Evolutionary conservation across 2,329 filamentous ascomycete genomes (phyloP).

Genomic region (Colletotrichum salicis): DNA sequence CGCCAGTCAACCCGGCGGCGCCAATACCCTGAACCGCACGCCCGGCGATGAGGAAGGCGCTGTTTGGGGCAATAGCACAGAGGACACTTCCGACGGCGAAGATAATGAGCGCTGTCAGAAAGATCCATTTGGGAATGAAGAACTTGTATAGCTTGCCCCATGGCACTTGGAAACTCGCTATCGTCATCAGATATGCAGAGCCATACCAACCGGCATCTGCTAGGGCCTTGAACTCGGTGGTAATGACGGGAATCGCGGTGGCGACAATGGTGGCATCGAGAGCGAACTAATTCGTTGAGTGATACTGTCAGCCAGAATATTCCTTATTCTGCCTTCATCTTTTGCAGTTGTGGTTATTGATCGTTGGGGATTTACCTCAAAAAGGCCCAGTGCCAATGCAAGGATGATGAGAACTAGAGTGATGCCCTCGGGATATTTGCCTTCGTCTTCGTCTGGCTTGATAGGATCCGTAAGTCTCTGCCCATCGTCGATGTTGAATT

Average conservation of each 20-base stretch:
- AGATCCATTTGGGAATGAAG: constrained; percentile 59
- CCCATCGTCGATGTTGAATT: neutral
- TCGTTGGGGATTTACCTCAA: neutral
- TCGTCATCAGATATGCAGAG: constrained; percentile 1
- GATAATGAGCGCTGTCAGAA: constrained; percentile 43
- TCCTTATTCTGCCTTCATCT: neutral
- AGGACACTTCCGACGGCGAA: constrained; percentile 58
- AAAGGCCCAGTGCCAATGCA: neutral
- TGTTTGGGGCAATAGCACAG: constrained; percentile 53
- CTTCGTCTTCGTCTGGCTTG: neutral
- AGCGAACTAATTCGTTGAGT: neutral
- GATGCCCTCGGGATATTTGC: neutral
- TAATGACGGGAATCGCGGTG: constrained; percentile 34
- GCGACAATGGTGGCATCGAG: constrained; percentile 40
- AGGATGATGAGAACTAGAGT: neutral
- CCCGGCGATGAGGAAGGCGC: constrained; percentile 51
- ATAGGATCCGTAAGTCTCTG: neutral
- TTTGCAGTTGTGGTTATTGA: too few species aligned
- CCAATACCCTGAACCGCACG: constrained; percentile 50
- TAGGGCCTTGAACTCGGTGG: constrained; percentile 29
- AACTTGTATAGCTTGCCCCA: constrained; percentile 66
- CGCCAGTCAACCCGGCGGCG: constrained; percentile 47
- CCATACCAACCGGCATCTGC: constrained; percentile 25
- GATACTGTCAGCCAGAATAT: neutral
- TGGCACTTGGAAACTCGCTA: constrained; percentile 52